Evolutionary conservation across 148 eudicot species (phyloP), one percentile per base, ranked within the genome.

Genomic region (Rhododendron molle): DNA sequence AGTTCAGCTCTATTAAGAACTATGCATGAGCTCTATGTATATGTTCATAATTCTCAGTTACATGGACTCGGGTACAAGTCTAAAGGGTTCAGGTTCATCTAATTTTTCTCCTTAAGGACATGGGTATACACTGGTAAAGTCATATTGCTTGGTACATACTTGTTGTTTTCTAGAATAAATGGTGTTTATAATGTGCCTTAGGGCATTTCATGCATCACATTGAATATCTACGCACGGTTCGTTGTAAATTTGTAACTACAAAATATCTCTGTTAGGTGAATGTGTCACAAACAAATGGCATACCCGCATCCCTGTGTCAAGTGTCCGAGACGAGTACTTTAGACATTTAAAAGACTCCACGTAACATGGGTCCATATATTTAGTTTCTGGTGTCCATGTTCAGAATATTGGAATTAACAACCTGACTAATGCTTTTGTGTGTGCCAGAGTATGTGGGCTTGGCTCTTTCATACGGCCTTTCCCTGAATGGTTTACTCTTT

Each of bases 401-500:
- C 13, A 8, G 16, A 47, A 36, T 69, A 62, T 7, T 36, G 78
- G 18, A 26, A 67, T 82, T 58, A 16, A 69, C 50, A 82, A 76
- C 28, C 71, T 40, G 84, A 58, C 40, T 56, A 56, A 40, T 76
- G 73, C 73, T 36, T 52, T n/a, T 83, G 12, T 84, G 49, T 73
- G n/a, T 76, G 83, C 81, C n/a, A 91, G 93, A 86, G 58, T 81
- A 86, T 40, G 91, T 91, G n/a, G 93, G 92, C 13, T 56, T 91
- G 82, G 30, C 91, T 15, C 91, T 91, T 9, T 91, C 93, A 15
- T 91, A 91, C 43, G 92, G 93, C n/a, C 85, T 91, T 52, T 23
- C 88, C 30, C 89, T 91, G 30, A 91, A 90, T 65, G 36, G 81
- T 16, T 76, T 85, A 43, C 49, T 90, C 76, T 90, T 87, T 82